A percentile compares a stretch with the other conserved stretches of the same genome.
phyloP scores from a whole-genome alignment of 2,329 filamentous ascomycete species.

The Sarocladium kiliense region DNA sequence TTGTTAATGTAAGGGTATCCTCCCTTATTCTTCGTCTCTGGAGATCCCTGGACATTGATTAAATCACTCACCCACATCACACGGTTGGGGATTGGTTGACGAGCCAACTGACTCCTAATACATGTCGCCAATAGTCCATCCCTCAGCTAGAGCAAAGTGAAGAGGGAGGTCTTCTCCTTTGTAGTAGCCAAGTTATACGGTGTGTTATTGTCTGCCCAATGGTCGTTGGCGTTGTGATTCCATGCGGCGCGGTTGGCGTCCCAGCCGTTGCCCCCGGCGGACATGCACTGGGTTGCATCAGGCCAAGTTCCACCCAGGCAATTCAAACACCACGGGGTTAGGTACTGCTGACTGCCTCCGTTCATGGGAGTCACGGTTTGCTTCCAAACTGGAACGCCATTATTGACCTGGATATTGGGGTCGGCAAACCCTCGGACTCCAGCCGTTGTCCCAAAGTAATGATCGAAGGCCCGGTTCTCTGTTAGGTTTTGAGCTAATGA shows the following conservation, averaged over 20 bases:
- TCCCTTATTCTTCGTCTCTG: slow-evolving; percentile 34
- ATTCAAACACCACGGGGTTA: slow-evolving; percentile 51
- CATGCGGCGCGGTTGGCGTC: slow-evolving; percentile 44
- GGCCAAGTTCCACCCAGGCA: slow-evolving; percentile 45
- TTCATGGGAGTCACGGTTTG: slow-evolving; percentile 34
- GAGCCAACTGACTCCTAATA: slow-evolving; percentile 49
- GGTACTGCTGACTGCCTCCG: slow-evolving; percentile 34
- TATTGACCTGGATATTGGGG: slow-evolving; percentile 47
- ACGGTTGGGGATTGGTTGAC: slow-evolving; percentile 47
- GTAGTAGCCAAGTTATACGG: slow-evolving; percentile 46
- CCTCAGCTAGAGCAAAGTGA: slow-evolving; percentile 50
- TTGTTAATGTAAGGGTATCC: slow-evolving; percentile 43
- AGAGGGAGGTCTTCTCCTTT: slow-evolving; percentile 47
- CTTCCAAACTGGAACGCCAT: slow-evolving; percentile 39
- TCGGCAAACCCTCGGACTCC: slow-evolving; percentile 51
- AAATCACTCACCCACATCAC: slow-evolving; percentile 45
- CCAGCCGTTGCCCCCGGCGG: slow-evolving; percentile 47
- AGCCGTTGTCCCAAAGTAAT: slow-evolving; percentile 52
- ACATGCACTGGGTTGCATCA: slow-evolving; percentile 49
- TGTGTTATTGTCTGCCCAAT: slow-evolving; percentile 49
- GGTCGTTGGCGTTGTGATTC: slow-evolving; percentile 45
- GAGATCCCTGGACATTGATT: slow-evolving; percentile 43
- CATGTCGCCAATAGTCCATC: slow-evolving; percentile 51
- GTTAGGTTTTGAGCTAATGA: not conserved
- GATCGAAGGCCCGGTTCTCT: slow-evolving; percentile 32